Evolutionary conservation across 1,284 basidiomycete genomes (phyloP).

Genomic region (Malassezia pachydermatis): DNA sequence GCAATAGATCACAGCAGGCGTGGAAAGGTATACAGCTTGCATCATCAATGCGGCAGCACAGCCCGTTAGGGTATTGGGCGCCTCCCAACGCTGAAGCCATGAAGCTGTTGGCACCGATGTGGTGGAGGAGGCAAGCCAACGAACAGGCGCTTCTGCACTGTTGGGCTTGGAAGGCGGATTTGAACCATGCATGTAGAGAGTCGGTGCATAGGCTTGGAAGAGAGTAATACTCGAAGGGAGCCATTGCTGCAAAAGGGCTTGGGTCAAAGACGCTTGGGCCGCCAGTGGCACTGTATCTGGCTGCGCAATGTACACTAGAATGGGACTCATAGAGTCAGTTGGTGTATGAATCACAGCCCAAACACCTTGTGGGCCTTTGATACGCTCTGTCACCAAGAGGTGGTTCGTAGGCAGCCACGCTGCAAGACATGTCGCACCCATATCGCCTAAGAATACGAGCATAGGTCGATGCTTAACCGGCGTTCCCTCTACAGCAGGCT

Average conservation of each 20-base stretch:
- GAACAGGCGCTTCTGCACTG: not conserved
- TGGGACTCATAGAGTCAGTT: not conserved
- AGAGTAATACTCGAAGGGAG: not conserved
- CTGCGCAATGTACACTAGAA: not conserved
- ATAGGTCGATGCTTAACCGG: not conserved
- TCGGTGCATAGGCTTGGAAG: conserved; percentile 6
- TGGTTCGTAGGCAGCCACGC: conserved; percentile 1
- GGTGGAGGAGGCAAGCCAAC: too few relatives aligned
- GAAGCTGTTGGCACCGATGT: not conserved
- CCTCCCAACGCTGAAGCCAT: conserved; percentile 3
- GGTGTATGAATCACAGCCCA: not conserved
- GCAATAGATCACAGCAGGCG: conserved; percentile 2
- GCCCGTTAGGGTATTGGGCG: conserved; percentile 10
- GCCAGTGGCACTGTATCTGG: not conserved
- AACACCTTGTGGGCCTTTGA: not conserved
- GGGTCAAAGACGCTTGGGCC: not conserved
- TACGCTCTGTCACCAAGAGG: not conserved
- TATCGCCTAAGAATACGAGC: not conserved
- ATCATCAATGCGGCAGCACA: conserved; percentile 6
- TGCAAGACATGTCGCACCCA: not conserved
- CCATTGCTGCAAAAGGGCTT: not conserved
- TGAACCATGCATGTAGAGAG: not conserved
- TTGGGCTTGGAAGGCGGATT: too few relatives aligned
- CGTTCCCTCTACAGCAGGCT: too few relatives aligned
- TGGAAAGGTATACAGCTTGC: not conserved